A percentile compares a stretch with the other conserved stretches of the same genome.
phyloP scores from a whole-genome alignment of 2,329 filamentous ascomycete species.

The Emergomyces africanus region DNA sequence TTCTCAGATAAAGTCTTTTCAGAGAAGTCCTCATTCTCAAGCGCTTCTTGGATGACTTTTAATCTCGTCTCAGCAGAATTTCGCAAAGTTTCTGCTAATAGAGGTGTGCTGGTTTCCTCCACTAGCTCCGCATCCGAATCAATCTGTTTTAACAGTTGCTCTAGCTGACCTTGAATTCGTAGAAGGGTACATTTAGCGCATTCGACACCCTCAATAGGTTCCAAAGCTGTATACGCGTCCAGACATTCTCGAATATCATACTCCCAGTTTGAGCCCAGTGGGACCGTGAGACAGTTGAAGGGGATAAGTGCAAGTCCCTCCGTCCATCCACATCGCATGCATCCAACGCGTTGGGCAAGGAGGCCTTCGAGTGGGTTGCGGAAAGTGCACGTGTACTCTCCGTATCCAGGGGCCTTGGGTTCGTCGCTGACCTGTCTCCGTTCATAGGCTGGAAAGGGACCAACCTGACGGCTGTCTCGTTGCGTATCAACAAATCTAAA shows the following conservation, averaged over 20 bases:
- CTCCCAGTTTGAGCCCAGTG: conserved; percentile 51
- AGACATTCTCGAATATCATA: conserved; percentile 69
- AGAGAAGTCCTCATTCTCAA: conserved; percentile 70
- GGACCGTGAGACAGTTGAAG: conserved; percentile 87
- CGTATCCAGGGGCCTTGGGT: conserved; percentile 2
- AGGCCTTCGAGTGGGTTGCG: conserved; percentile 79
- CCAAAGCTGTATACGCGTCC: conserved; percentile 72
- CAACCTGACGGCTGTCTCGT: conserved; percentile 9
- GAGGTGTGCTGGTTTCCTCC: conserved; percentile 13
- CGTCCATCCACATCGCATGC: conserved; percentile 70
- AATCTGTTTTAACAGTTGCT: conserved; percentile 34
- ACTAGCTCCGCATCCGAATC: conserved; percentile 25
- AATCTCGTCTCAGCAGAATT: conserved; percentile 42
- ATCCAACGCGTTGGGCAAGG: conserved; percentile 77
- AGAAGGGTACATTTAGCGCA: conserved; percentile 83
- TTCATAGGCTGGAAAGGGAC: neutral
- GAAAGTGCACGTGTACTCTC: conserved; percentile 17
- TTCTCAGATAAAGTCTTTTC: conserved; percentile 51
- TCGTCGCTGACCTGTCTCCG: conserved; percentile 9
- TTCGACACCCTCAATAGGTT: conserved; percentile 78
- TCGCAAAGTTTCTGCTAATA: conserved; percentile 26
- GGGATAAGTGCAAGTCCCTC: conserved; percentile 83
- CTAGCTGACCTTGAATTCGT: conserved; percentile 40
- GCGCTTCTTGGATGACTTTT: conserved; percentile 51
- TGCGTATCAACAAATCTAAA: conserved; percentile 26